phyloP scores from a whole-genome alignment of 345 rosid species.

The Psidium friedrichsthalianum region DNA sequence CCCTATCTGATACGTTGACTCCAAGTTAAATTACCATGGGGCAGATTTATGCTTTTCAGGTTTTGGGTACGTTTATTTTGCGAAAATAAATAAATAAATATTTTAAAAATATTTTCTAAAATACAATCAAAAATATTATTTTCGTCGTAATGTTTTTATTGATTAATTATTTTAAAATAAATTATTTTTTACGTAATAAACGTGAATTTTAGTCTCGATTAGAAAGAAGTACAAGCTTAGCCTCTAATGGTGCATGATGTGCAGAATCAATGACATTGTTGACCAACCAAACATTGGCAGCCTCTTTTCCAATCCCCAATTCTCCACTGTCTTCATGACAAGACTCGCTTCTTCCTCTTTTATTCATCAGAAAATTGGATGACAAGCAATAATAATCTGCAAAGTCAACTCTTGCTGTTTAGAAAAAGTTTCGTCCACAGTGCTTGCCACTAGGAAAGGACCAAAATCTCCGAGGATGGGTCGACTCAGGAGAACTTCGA shows the following conservation, averaged over 20 bases:
- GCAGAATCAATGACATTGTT: background rate
- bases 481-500: background rate
- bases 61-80: too few species aligned
- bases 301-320: background rate
- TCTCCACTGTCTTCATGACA: background rate
- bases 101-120: background rate
- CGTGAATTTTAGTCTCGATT: background rate
- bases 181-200: background rate
- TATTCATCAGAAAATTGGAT: background rate
- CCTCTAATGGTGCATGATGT: background rate
- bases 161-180: background rate
- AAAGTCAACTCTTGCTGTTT: background rate
- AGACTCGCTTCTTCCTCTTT: background rate
- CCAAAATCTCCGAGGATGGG: background rate
- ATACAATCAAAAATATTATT: background rate
- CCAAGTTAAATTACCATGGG: background rate
- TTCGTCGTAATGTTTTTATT: rapidly evolving
- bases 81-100: too few species aligned
- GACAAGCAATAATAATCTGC: background rate
- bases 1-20: background rate
- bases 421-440: background rate
- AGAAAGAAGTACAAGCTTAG: background rate
- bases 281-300: background rate
- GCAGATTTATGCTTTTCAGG: background rate
- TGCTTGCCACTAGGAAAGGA: background rate